A percentile compares a stretch with the other conserved stretches of the same genome.
These are phyloP conservation scores for Diplodia scrobiculata DNA, from an alignment of 2,329 filamentous ascomycete species.

Conservation along the genomic window DNA sequence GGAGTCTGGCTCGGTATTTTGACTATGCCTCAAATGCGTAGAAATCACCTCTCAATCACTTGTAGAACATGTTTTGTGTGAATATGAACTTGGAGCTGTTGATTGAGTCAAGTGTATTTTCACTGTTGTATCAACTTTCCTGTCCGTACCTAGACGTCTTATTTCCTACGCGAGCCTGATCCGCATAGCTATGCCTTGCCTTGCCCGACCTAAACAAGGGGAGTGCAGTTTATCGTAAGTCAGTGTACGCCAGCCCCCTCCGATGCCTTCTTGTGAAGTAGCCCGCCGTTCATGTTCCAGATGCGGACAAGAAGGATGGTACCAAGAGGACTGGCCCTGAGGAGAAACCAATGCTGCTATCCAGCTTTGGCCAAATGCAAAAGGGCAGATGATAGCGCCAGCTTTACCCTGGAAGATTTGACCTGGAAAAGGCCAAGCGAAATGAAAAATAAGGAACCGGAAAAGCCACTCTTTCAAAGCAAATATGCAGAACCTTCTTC, in stretches of 20 bases:
- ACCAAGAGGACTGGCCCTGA: not conserved
- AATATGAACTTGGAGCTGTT: not conserved
- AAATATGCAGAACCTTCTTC: not conserved
- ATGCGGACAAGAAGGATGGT: not conserved
- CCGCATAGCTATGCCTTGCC: not conserved
- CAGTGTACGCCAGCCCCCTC: not conserved
- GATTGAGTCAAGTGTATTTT: not conserved
- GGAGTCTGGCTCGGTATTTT: not conserved
- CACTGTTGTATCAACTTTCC: not conserved
- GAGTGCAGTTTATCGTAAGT: not conserved
- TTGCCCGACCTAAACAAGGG: not conserved
- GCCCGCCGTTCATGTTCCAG: slow-evolving; percentile 5
- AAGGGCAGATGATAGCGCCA: not conserved
- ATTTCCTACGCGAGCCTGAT: not conserved
- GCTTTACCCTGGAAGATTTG: not conserved
- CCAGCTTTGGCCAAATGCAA: not conserved
- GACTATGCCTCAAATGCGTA: not conserved
- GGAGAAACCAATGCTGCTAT: not conserved
- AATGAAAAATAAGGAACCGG: not conserved
- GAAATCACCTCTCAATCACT: not conserved
- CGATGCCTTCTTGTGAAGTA: not conserved
- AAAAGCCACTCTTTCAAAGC: not conserved
- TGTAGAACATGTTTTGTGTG: not conserved
- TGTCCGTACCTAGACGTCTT: not conserved
- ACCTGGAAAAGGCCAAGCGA: not conserved